Percentiles rank a stretch among this genome's conserved stretches.
Conservation (phyloP, 192 early-diverging fungal genomes). For the Paraglomus brasilianum region DNA sequence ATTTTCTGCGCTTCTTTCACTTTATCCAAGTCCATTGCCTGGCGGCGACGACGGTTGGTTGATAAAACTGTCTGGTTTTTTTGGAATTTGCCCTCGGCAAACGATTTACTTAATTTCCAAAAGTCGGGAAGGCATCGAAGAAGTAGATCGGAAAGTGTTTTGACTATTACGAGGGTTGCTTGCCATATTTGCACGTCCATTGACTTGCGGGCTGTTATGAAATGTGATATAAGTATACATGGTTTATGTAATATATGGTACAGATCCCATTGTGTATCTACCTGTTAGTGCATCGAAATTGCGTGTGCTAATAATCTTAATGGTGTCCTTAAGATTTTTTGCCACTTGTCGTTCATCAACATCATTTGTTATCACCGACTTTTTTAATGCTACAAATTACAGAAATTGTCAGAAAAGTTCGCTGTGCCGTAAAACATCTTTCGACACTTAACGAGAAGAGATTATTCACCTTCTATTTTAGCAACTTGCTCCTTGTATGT, state of each 20-base stretch:
- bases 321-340: slow-evolving; percentile 36
- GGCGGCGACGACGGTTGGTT: slow-evolving; percentile 39
- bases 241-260: slow-evolving; percentile 40
- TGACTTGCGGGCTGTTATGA: slow-evolving; percentile 55
- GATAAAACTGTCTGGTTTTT: slow-evolving; percentile 37
- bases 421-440: too few species aligned
- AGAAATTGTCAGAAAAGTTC: too few species aligned
- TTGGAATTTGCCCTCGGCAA: slow-evolving; percentile 81
- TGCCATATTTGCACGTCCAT: slow-evolving; percentile 71
- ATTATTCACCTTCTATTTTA: slow-evolving; percentile 40
- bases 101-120: slow-evolving; percentile 87
- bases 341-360: neutral
- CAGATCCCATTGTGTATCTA: neutral
- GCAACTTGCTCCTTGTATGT: slow-evolving; percentile 61
- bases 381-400: slow-evolving; percentile 15
- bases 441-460: too few species aligned
- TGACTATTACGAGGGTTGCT: slow-evolving; percentile 64
- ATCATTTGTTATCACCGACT: neutral
- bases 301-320: slow-evolving; percentile 39
- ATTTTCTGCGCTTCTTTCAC: slow-evolving; percentile 66
- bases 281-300: slow-evolving; percentile 38
- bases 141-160: slow-evolving; percentile 75
- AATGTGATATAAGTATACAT: slow-evolving; percentile 40
- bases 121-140: slow-evolving; percentile 81
- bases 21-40: slow-evolving; percentile 57